Conservation (phyloP, 192 early-diverging fungal genomes). For the Jimgerdemannia flammicorona region DNA sequence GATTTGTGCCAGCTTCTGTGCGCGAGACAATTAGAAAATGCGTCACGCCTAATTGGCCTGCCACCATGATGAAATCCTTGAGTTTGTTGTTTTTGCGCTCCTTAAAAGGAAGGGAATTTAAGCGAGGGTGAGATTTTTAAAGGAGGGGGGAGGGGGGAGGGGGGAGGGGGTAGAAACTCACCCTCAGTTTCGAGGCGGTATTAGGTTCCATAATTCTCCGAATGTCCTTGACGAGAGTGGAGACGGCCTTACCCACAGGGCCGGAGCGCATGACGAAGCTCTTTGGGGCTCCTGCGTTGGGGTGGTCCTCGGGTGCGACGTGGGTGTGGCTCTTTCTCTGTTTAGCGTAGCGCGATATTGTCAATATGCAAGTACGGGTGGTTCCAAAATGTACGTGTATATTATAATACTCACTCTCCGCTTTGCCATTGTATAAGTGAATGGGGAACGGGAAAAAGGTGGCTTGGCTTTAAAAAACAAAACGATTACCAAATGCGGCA, state of each 20-base stretch:
- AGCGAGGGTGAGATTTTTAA: not conserved
- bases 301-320: slow-evolving; percentile 44
- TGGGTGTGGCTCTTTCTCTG: slow-evolving; percentile 26
- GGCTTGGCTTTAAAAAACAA: not conserved
- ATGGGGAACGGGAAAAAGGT: not conserved
- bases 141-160: no score
- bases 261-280: slow-evolving; percentile 95
- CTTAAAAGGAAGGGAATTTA: slow-evolving; percentile 23
- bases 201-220: slow-evolving; percentile 92
- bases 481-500: not conserved
- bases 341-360: not conserved
- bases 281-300: slow-evolving; percentile 63
- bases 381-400: not conserved
- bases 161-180: slow-evolving; percentile 24
- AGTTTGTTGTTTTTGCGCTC: slow-evolving; percentile 91
- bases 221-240: slow-evolving; percentile 77
- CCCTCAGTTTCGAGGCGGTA: slow-evolving; percentile 84
- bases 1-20: slow-evolving; percentile 75
- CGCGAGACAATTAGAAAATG: slow-evolving; percentile 89
- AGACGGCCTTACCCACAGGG: slow-evolving; percentile 69
- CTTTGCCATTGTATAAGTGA: not conserved
- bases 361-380: no score
- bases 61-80: slow-evolving; percentile 88
- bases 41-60: slow-evolving; percentile 79
- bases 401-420: not conserved